Evolutionary conservation across 2,329 filamentous ascomycete species (phyloP), one percentile per base, ranked within the genome.

Genomic region (Drechslerella dactyloides): DNA sequence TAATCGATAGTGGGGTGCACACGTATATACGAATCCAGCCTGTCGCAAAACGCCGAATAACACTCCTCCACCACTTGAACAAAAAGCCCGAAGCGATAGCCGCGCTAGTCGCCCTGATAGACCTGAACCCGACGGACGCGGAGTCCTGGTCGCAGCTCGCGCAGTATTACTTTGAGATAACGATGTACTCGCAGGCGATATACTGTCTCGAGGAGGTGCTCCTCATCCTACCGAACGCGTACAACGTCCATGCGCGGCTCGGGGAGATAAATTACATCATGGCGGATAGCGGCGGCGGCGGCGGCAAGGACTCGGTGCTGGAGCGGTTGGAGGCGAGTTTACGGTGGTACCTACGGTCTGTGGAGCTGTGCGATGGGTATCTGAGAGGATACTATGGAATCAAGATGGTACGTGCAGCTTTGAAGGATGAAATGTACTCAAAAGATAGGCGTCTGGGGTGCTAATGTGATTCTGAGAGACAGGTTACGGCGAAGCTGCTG

Each of bases 321-420:
- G 74, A 76, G 33, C 63, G 52, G 6, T 81, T 94, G 61, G 83
- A 85, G 48, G 90, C 93, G 78, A 88, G 91, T 3, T 80, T 96
- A 60, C 90, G 91, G 78, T 87, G 93, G 74, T 97, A 96, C 80
- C 90, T 89, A 78, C 86, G 94, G 76, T 94, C 92, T 77, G 86
- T 97, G 74, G 94, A 99, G 81, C 85, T 99, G 58, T 97, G 94
- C 78, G 90, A 97, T 76, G 88, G 92, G 78, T 97, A 97, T 78
- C 80, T 97, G 73, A 87, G 94, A 73, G 94, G 93, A 0, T 96
- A 92, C 79, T 97, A 96, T 80, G 94, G 94, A 5, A 82, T 99
- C 69, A 94, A 93, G 79, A 79, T 93, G 80, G 89, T 92, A 64
- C 33, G 60, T 19, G 10, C 17, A 40, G 23, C 17, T 27, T 24